Evolutionary conservation across 2,329 filamentous ascomycete species (phyloP), one percentile per base, ranked within the genome.

Genomic region (Xylariales sp.): DNA sequence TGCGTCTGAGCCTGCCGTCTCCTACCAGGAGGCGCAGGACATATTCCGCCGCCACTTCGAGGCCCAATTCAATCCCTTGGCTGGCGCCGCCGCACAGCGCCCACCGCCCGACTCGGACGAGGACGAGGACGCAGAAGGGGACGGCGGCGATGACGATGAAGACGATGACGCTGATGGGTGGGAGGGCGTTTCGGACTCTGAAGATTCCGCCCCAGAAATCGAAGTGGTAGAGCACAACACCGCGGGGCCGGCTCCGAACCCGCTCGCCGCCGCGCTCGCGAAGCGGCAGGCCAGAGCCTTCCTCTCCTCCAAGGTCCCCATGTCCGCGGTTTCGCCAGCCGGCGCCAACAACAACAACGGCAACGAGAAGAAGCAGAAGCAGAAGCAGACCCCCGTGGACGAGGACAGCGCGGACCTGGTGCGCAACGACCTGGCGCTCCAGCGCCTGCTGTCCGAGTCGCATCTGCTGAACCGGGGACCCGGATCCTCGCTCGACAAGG

Each of bases 341-440:
- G n/a, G 45, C 33, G 42, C 51, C 27, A 17, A 49, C 37, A 40
- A 47, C 46, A 16, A 54, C 42, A 33, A 57, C 29, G 40, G 52
- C 20, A n/a, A 59, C 18, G 47, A 55, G 13, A 47, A 56, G 40
- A 40, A 51, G 10, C 35, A 40, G 14, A 34, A 38, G 2, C 51
- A 41, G 24, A 43, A 20, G 18, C 53, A 48, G 40, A 60, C 52
- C 39, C 51, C 51, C 24, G 62, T 58, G 46, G 63, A 72, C 42
- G 78, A 84, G 54, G 76, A 83, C 54, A 74, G 74, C 36, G 72
- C 72, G 46, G 75, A 75, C 10, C 85, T 95, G 44, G 74, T 97
- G 14, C 89, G 90, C 59, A 90, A 96, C 61, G 93, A 97, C 60
- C 80, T 95, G 38, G 90, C 88, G 27, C 80, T 98, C 12, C 91